phyloP scores from a whole-genome alignment of 2,329 filamentous ascomycete genomes.

The Stemphylium lycopersici region DNA sequence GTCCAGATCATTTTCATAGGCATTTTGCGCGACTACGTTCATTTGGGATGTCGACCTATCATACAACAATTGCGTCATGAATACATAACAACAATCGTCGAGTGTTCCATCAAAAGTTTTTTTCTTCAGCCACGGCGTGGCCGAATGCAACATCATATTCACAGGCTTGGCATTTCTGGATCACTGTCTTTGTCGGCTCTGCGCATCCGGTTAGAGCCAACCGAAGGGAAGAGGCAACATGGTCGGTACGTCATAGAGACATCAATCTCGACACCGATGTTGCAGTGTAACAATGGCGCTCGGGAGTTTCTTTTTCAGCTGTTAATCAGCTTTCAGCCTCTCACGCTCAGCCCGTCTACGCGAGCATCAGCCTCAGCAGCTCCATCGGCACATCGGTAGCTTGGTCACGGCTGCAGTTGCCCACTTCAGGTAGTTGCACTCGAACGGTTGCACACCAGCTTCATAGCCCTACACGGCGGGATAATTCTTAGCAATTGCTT shows the following conservation, averaged over 20 bases:
- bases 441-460: background rate
- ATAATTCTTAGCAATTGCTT: too few species aligned
- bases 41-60: conserved; percentile 8
- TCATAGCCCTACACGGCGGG: too few species aligned
- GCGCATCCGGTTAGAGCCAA: background rate
- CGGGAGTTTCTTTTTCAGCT: background rate
- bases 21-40: conserved; percentile 6
- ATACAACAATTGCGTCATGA: conserved; percentile 9
- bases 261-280: background rate
- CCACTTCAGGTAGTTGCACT: background rate
- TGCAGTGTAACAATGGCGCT: background rate
- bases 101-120: conserved; percentile 1
- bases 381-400: background rate
- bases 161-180: background rate
- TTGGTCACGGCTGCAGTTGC: background rate
- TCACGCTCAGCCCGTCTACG: background rate
- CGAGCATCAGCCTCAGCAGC: conserved; percentile 5
- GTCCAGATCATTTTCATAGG: conserved; percentile 9
- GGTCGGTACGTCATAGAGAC: background rate
- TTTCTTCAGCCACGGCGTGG: background rate
- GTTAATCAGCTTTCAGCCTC: conserved; percentile 11
- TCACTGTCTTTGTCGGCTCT: background rate
- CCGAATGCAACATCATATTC: background rate
- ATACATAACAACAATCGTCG: background rate
- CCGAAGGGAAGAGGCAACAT: background rate